Evolutionary conservation across 805 yeast species (phyloP), one percentile per base, ranked within the genome.

Genomic region (Barnettozyma sp.): DNA sequence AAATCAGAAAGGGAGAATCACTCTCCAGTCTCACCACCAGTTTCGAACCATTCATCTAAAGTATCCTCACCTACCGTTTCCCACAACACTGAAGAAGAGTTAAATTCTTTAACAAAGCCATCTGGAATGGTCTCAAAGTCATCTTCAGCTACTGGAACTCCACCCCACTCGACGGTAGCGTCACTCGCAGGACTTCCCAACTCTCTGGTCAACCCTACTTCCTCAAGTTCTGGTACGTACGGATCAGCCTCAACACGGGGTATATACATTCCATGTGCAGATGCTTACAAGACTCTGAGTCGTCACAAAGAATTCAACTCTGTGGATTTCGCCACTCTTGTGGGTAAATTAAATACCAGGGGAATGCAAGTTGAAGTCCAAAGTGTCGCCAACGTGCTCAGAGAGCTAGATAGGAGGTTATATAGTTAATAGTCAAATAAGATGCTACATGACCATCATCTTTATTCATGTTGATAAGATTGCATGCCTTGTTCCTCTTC

Each of bases 281-380:
- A 87, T 50, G 95, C 96, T 1, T 87, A 85, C 60, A 82, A 79
- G 58, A 84, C 95, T 3, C 68, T 88, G 34, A 77, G 88, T 22
- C 66, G 94, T 39, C 95, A 86, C 56, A 80, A 81, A 50, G 75
- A 78, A 46, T 85, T 85, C 60, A 71, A 73, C 39, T 65, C 74
- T 7, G 84, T 80, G 14, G 92, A 84, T 43, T 76, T 85, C 51
- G 73, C 82, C 36, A 73, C 78, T 3, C 63, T 85, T 42, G 87
- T 85, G 5, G 82, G 82, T 11, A 75, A 80, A 48, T 67, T 86
- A 45, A 76, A 81, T 21, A 82, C 94, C 1, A 66, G 82, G 43
- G 95, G 94, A 4, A 82, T 83, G 81, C 85, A 81, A 50, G 94
- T 87, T 31, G 96, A 87, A 52, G 94, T 83, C n/a, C 85, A 81